These are phyloP conservation scores for Bremia lactucae DNA, from an alignment of 352 stramenopile genomes.

Conservation along the genomic window DNA sequence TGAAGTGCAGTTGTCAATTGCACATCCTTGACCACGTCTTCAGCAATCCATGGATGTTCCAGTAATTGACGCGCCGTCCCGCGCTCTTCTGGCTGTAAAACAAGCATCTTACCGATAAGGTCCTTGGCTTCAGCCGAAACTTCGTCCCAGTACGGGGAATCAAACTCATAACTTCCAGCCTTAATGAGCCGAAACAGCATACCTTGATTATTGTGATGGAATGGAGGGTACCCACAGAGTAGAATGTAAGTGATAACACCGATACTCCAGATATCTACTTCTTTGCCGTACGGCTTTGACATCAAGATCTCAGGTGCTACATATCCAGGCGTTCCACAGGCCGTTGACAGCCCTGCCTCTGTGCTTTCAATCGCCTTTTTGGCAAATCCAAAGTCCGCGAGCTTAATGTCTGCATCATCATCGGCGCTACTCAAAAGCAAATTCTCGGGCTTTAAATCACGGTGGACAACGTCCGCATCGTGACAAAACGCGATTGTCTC, in stretches of 20 bases:
- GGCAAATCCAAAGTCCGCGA: constrained; percentile 77
- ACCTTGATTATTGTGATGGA: constrained; percentile 87
- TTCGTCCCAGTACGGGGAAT: constrained; percentile 75
- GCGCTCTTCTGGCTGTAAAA: constrained; percentile 75
- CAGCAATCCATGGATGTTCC: constrained; percentile 85
- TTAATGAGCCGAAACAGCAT: constrained; percentile 78
- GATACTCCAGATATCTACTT: constrained; percentile 85
- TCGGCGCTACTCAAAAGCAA: constrained; percentile 76
- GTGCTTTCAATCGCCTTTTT: constrained; percentile 50
- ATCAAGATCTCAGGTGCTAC: constrained; percentile 73
- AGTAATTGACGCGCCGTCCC: constrained; percentile 63
- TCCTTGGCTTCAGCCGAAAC: constrained; percentile 71
- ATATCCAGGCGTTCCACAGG: constrained; percentile 68
- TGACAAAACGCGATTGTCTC: constrained; percentile 83
- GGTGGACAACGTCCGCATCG: constrained; percentile 81
- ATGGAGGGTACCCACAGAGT: constrained; percentile 74
- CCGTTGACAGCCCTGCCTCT: constrained; percentile 39
- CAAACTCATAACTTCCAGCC: constrained; percentile 54
- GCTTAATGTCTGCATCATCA: constrained; percentile 75
- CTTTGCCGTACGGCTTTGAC: constrained; percentile 59
- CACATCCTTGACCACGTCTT: constrained; percentile 47
- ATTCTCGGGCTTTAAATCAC: constrained; percentile 96
- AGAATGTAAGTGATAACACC: constrained; percentile 86
- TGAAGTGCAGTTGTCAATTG: constrained; percentile 79
- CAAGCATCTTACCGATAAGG: constrained; percentile 85